Evolutionary conservation across 306 rosid species (phyloP).

Genomic region (Pyrus betulifolia): DNA sequence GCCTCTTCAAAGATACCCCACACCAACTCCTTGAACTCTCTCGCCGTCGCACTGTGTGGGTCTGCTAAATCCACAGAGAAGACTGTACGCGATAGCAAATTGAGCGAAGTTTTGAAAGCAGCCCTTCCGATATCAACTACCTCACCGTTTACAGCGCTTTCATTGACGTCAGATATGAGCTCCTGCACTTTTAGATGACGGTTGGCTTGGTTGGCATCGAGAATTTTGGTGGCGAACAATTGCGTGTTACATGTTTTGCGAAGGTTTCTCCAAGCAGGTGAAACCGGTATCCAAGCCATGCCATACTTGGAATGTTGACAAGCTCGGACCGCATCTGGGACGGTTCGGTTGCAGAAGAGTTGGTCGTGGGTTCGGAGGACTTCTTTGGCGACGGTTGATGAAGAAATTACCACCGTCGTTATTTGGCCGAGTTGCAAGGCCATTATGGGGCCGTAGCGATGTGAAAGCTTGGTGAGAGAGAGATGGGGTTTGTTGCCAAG

Average conservation of each 20-base stretch:
- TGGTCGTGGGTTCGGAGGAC: conserved; percentile 24
- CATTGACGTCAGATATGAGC: neutral
- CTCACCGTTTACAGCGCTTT: conserved; percentile 1
- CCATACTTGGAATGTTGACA: conserved; percentile 6
- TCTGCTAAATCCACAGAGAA: neutral
- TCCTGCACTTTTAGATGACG: conserved; percentile 7
- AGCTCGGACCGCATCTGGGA: conserved; percentile 9
- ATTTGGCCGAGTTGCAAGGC: conserved; percentile 27
- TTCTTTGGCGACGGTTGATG: conserved; percentile 15
- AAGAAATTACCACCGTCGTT: conserved; percentile 28
- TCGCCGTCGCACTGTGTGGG: conserved; percentile 3
- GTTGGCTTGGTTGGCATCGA: neutral
- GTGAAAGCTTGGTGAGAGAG: conserved; percentile 24
- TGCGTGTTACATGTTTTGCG: conserved; percentile 19
- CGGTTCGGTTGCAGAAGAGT: conserved; percentile 12
- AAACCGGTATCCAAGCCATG: conserved; percentile 25
- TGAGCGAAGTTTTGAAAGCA: conserved; percentile 3
- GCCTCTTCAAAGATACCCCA: neutral
- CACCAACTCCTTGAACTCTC: conserved; percentile 8
- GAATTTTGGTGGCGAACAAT: neutral
- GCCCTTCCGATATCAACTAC: conserved; percentile 14
- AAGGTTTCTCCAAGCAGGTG: conserved; percentile 23
- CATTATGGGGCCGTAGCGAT: conserved; percentile 30
- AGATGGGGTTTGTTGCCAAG: conserved; percentile 36
- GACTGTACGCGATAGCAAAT: conserved; percentile 16